Conservation (phyloP, 371 early-diverging fungal genomes). For the Syncephalis plumigaleata region DNA sequence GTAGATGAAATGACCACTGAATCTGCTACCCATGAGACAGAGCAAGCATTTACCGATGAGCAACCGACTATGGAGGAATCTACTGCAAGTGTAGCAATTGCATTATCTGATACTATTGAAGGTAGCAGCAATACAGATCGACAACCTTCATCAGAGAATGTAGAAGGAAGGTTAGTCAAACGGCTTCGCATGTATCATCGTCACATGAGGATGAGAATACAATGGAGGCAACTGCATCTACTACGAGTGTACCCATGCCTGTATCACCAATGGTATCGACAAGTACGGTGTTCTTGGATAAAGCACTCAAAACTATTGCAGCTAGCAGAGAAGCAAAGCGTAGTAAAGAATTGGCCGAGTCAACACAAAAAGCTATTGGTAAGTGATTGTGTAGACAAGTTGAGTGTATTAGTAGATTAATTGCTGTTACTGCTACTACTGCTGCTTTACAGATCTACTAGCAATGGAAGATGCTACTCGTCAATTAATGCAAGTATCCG, state of each 20-base stretch:
- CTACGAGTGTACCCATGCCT: not conserved
- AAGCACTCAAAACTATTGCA: constrained; percentile 42
- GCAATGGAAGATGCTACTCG: not conserved
- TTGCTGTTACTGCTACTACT: constrained; percentile 5
- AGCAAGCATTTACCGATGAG: no score
- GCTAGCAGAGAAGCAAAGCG: constrained; percentile 25
- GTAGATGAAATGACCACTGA: no score
- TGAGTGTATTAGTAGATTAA: not conserved
- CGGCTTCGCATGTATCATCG: no score
- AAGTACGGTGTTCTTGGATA: constrained; percentile 38
- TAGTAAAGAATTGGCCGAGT: constrained; percentile 30
- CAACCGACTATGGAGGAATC: no score
- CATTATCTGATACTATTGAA: no score
- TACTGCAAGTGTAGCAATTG: no score
- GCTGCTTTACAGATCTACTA: not conserved
- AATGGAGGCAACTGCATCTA: no score
- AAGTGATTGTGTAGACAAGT: constrained; percentile 1
- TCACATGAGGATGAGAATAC: no score
- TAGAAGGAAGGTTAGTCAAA: no score
- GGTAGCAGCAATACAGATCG: no score
- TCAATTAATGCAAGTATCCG: not conserved
- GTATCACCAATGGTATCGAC: constrained; percentile 10
- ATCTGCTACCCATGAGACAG: no score
- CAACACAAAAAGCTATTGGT: constrained; percentile 21
- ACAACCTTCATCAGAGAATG: no score